Conservation (phyloP, 768 basidiomycete genomes). For the Sarcodon sp. region DNA sequence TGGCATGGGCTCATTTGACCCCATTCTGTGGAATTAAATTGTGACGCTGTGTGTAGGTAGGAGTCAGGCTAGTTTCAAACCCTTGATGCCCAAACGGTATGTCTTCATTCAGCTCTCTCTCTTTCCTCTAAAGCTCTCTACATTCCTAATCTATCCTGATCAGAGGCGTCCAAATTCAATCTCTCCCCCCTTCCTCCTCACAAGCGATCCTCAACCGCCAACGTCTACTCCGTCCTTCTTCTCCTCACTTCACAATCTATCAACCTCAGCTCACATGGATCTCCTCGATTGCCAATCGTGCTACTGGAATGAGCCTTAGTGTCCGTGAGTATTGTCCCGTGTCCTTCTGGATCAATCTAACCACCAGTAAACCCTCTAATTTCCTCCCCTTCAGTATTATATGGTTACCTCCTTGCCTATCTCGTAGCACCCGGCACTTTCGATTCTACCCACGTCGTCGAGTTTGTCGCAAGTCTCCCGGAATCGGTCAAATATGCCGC, state of each 20-base stretch:
- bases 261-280: conserved; percentile 90
- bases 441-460: conserved; percentile 67
- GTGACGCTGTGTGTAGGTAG: too few species aligned
- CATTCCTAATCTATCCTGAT: background rate
- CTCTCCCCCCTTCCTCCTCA: conserved; percentile 44
- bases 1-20: too few species aligned
- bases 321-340: conserved; percentile 37
- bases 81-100: too few species aligned
- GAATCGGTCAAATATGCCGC: conserved; percentile 62
- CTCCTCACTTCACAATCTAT: conserved; percentile 96
- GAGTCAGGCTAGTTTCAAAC: too few species aligned
- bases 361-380: background rate
- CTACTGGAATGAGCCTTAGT: conserved; percentile 73
- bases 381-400: conserved; percentile 46
- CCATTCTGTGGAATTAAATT: too few species aligned
- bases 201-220: conserved; percentile 73
- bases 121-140: background rate
- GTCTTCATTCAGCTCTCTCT: too few species aligned
- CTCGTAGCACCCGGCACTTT: conserved; percentile 72
- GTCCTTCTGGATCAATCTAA: background rate
- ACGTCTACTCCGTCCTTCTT: conserved; percentile 77
- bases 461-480: conserved; percentile 58
- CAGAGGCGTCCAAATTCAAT: conserved; percentile 53
- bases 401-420: conserved; percentile 80
- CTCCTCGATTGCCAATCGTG: conserved; percentile 75